These are phyloP conservation scores for Zizania palustris DNA, from an alignment of 202 grass and related monocot genomes.

Conservation along the genomic window DNA sequence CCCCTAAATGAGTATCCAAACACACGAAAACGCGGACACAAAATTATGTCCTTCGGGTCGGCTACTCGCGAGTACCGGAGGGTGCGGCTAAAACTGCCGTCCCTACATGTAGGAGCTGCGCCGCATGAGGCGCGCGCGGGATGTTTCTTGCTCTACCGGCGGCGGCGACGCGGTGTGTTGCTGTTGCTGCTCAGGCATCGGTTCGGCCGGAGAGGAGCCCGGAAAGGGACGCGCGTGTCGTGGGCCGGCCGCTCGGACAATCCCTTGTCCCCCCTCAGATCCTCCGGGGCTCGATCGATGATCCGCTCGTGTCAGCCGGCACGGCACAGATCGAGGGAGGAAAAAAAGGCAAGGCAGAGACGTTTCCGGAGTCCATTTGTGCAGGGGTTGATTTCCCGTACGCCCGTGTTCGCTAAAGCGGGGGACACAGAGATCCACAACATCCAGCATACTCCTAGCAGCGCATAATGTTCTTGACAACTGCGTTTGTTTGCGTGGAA, in stretches of 20 bases:
- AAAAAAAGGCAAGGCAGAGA: not conserved
- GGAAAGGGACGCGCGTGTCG: constrained; percentile 9
- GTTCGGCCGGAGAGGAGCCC: not conserved
- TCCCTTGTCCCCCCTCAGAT: not conserved
- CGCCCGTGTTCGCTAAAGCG: constrained; percentile 14
- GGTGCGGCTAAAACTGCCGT: too few relatives aligned
- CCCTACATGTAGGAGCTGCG: not conserved
- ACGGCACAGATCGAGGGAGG: too few relatives aligned
- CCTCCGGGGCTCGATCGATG: not conserved
- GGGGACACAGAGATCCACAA: not conserved
- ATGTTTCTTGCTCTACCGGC: too few relatives aligned
- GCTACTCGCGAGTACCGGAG: too few relatives aligned
- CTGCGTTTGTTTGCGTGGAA: not conserved
- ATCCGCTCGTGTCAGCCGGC: not conserved
- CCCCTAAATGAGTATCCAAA: too few relatives aligned
- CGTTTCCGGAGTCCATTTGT: not conserved
- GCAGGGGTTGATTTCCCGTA: not conserved
- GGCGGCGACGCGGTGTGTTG: not conserved
- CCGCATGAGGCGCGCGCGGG: not conserved
- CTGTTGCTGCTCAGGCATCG: not conserved
- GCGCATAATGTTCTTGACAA: not conserved
- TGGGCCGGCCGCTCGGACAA: constrained; percentile 11
- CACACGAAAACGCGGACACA: too few relatives aligned
- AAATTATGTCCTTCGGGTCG: too few relatives aligned
- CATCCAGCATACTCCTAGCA: not conserved